Evolutionary conservation across 306 rosid genomes (phyloP).

Genomic region (Pterocarpus santalinus): DNA sequence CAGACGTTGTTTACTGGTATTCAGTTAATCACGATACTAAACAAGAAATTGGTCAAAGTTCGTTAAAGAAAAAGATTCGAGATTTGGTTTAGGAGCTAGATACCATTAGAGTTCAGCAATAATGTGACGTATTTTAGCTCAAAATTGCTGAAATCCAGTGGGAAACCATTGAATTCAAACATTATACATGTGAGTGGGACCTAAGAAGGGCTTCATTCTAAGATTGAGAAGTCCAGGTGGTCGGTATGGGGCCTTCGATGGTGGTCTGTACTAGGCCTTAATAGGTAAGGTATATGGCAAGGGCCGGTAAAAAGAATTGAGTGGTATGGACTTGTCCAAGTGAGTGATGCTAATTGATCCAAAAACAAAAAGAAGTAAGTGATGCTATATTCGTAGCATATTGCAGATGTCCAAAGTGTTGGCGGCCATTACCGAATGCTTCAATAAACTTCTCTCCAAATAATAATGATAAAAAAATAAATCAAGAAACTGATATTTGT

Average conservation of each 20-base stretch:
- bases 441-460: too few species aligned
- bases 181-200: constrained; percentile 41
- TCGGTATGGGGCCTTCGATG: neutral
- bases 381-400: constrained; percentile 38
- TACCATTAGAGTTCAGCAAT: constrained; percentile 16
- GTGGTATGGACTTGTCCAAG: neutral
- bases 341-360: neutral
- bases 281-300: neutral
- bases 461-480: too few species aligned
- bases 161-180: constrained; percentile 37
- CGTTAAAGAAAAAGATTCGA: constrained; percentile 23
- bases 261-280: neutral
- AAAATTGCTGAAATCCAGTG: constrained; percentile 20
- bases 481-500: too few species aligned
- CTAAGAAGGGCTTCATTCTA: constrained; percentile 27
- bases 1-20: constrained; percentile 32
- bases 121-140: neutral
- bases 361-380: neutral
- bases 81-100: constrained; percentile 46
- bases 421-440: neutral
- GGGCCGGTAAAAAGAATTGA: neutral
- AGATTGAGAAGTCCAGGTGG: constrained; percentile 24
- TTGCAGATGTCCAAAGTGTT: constrained; percentile 21
- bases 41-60: constrained; percentile 46
- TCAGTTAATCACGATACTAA: constrained; percentile 39